Evolutionary conservation across 2,329 filamentous ascomycete genomes (phyloP).

Genomic region (Fusarium sp.): DNA sequence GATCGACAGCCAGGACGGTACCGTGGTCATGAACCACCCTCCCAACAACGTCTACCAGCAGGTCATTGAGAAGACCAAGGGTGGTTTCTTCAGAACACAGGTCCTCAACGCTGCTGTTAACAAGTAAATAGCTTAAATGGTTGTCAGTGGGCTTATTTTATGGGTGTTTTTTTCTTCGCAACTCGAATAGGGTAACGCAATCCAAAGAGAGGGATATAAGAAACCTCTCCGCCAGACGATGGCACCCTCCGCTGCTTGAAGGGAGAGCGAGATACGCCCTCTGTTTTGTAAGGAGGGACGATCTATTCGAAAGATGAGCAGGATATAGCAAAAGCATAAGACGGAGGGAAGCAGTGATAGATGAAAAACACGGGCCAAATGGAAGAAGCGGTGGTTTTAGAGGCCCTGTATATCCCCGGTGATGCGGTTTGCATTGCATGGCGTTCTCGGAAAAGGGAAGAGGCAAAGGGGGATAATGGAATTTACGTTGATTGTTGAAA

Average conservation of each 20-base stretch:
- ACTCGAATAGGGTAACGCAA: constrained; percentile 42
- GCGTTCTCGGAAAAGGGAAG: constrained; percentile 53
- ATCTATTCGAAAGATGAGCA: constrained; percentile 17
- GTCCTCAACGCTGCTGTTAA: constrained; percentile 80
- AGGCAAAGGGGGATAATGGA: constrained; percentile 50
- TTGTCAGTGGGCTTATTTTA: constrained; percentile 28
- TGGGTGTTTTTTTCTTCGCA: constrained; percentile 42
- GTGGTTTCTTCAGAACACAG: constrained; percentile 97
- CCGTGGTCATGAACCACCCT: constrained; percentile 99
- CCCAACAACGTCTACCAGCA: constrained; percentile 99
- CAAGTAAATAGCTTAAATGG: constrained; percentile 54
- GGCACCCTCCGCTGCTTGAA: constrained; percentile 39
- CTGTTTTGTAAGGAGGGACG: constrained; percentile 17
- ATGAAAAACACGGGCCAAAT: constrained; percentile 30
- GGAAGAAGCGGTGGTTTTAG: constrained; percentile 36
- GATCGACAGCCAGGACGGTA: constrained; percentile 99
- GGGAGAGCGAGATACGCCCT: constrained; percentile 4
- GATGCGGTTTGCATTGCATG: constrained; percentile 57
- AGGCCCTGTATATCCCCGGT: constrained; percentile 49
- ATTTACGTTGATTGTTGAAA: constrained; percentile 49
- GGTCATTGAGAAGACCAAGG: constrained; percentile 99
- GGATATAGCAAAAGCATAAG: constrained; percentile 31
- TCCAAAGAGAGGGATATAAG: constrained; percentile 24
- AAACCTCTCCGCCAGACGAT: constrained; percentile 27
- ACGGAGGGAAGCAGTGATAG: constrained; percentile 22